These are phyloP conservation scores for Chlorokybus atmophyticus DNA, from an alignment of 139 green algal genomes.

Conservation along the genomic window DNA sequence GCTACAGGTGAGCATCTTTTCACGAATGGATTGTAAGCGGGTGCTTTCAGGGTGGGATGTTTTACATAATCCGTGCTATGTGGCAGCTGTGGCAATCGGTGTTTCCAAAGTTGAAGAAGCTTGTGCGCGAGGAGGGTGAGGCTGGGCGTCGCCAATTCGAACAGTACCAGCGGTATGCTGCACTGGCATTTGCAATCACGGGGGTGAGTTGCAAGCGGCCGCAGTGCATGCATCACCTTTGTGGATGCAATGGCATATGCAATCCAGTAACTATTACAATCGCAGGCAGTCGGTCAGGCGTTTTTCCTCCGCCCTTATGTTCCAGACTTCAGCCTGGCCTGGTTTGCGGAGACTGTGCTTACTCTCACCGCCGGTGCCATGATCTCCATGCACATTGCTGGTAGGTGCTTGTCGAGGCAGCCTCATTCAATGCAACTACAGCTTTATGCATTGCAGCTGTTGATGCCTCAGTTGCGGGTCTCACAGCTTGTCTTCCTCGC, in stretches of 20 bases:
- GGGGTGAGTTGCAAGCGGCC: conserved; percentile 7
- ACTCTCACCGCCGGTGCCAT: conserved; percentile 73
- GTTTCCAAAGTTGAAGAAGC: conserved; percentile 81
- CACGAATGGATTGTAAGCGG: no score
- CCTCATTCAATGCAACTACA: no score
- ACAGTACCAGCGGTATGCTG: conserved; percentile 62
- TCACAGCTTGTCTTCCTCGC: no score
- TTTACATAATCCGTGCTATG: no score
- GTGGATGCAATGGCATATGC: no score
- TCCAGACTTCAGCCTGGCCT: conserved; percentile 61
- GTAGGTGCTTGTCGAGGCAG: no score
- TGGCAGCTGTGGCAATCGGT: conserved; percentile 77
- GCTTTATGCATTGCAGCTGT: no score
- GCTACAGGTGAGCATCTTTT: conserved; percentile 42
- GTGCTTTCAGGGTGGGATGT: no score
- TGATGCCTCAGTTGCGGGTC: no score
- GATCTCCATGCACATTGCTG: conserved; percentile 62
- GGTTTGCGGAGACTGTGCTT: conserved; percentile 49
- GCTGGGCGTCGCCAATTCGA: conserved; percentile 72
- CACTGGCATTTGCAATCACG: conserved; percentile 20
- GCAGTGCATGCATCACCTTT: no score
- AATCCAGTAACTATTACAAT: no score
- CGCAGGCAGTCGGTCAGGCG: conserved; percentile 58
- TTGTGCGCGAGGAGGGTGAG: conserved; percentile 89
- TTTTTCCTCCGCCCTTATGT: conserved; percentile 45